Evolutionary conservation across 306 rosid species (phyloP).

Genomic region (Pueraria montana): DNA sequence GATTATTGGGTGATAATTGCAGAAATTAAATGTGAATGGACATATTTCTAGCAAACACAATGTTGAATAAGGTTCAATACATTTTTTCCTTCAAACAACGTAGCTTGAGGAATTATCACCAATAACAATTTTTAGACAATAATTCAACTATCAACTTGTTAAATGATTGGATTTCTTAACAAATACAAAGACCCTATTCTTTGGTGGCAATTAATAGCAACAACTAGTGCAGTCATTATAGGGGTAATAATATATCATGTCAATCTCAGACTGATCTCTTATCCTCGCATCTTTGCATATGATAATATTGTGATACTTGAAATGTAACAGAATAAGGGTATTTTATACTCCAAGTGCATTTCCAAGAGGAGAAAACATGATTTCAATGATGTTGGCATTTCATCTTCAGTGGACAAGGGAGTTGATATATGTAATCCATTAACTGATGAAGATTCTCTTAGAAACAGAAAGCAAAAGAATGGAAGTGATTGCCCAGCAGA

Average conservation of each 20-base stretch:
- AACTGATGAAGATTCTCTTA: conserved; percentile 37
- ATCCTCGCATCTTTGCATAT: background rate
- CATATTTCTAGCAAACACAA: background rate
- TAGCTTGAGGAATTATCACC: background rate
- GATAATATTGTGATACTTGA: background rate
- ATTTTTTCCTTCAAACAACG: background rate
- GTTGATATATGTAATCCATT: background rate
- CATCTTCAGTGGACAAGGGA: conserved; percentile 34
- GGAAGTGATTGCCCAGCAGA: conserved; percentile 21
- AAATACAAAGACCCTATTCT: background rate
- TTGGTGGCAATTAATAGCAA: background rate
- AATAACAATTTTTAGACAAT: background rate
- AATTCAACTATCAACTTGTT: background rate
- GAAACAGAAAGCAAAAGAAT: conserved; percentile 42
- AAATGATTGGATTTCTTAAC: background rate
- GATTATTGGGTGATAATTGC: background rate
- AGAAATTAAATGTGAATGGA: background rate
- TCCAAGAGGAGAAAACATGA: conserved; percentile 64
- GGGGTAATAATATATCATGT: background rate
- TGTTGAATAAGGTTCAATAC: background rate
- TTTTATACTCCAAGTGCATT: conserved; percentile 50
- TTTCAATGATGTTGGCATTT: conserved; percentile 37
- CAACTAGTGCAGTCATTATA: background rate
- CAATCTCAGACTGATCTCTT: background rate
- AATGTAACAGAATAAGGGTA: conserved; percentile 60